phyloP scores from a whole-genome alignment of 495 filamentous ascomycete genomes.

The Neurospora tetrasperma region DNA sequence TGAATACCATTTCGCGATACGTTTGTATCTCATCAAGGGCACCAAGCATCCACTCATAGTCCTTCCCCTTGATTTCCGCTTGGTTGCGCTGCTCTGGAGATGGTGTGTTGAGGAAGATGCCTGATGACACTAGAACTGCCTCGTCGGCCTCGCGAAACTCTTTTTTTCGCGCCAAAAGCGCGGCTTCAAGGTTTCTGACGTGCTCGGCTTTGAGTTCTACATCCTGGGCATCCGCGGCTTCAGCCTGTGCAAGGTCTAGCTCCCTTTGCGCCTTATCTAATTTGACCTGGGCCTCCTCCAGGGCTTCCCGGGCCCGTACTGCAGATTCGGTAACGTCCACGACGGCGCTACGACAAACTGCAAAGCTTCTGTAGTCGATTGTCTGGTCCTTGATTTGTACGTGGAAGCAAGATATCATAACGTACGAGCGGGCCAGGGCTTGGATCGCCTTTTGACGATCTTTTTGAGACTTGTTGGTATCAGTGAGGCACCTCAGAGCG shows the following conservation, averaged over 20 bases:
- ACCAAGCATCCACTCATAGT: neutral
- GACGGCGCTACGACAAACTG: neutral
- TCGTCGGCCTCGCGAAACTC: neutral
- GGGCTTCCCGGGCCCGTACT: neutral
- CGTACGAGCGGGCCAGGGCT: neutral
- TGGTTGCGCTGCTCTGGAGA: neutral
- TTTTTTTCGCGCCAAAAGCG: neutral
- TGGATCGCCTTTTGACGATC: neutral
- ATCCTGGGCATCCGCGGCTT: neutral
- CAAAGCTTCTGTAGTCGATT: neutral
- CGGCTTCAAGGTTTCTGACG: neutral
- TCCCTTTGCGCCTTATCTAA: neutral
- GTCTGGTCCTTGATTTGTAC: accelerated
- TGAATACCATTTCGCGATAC: neutral
- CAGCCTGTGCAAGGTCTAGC: neutral
- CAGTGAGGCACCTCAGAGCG: neutral
- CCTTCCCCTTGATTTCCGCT: neutral
- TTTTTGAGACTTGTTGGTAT: neutral
- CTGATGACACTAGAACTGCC: neutral
- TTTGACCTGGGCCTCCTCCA: neutral
- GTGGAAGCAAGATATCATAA: neutral
- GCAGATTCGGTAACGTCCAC: neutral
- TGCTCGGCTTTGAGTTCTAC: neutral
- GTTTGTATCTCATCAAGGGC: neutral
- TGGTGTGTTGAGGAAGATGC: neutral